These are phyloP conservation scores for Pseudonitzschia multiseries DNA, from an alignment of 108 stramenopile genomes.

Conservation along the genomic window DNA sequence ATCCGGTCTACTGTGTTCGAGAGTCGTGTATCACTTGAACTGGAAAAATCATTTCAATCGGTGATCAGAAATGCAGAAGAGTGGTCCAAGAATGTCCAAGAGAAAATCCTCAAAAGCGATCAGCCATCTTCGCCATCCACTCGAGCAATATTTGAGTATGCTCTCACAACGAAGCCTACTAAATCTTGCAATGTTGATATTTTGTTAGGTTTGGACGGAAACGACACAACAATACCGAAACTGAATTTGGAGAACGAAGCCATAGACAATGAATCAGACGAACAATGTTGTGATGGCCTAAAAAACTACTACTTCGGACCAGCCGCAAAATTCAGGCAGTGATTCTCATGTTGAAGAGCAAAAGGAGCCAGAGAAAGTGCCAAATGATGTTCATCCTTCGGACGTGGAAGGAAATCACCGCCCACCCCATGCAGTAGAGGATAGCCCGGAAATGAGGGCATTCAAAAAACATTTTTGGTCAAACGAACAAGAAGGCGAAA, in stretches of 20 bases:
- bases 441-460: conserved; percentile 8
- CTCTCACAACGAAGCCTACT: background rate
- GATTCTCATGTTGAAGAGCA: background rate
- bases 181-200: background rate
- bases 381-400: background rate
- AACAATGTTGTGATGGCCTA: background rate
- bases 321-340: background rate
- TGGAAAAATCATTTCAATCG: conserved; percentile 12
- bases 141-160: background rate
- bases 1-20: background rate
- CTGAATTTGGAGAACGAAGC: background rate
- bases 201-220: background rate
- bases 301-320: background rate
- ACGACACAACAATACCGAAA: background rate
- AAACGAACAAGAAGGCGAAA: conserved; percentile 20
- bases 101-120: conserved; percentile 14
- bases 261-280: background rate
- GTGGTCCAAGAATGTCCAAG: conserved; percentile 21
- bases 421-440: background rate
- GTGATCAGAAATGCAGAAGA: conserved; percentile 16
- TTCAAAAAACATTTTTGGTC: conserved; percentile 30
- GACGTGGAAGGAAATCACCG: background rate
- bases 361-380: background rate
- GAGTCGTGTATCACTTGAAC: background rate
- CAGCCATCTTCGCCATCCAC: conserved; percentile 4